Conservation (phyloP, 108 stramenopile genomes). For the Pseudonitzschia delicatissima region DNA sequence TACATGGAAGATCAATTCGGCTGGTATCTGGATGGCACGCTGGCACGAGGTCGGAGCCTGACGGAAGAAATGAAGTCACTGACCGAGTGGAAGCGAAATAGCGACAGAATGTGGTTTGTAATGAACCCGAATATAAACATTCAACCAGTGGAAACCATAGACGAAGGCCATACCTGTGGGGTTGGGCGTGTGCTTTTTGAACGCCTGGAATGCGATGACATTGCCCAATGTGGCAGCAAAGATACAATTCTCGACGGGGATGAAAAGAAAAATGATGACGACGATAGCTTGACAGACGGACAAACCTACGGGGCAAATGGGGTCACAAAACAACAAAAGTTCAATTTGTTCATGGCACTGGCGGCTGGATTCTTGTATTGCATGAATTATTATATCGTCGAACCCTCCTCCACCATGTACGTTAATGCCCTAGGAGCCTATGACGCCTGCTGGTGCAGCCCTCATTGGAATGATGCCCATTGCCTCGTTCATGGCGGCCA, state of each 20-base stretch:
- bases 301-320: background rate
- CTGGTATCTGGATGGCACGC: conserved; percentile 47
- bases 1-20: conserved; percentile 47
- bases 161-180: background rate
- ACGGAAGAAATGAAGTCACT: conserved; percentile 46
- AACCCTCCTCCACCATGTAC: conserved; percentile 81
- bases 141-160: background rate
- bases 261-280: background rate
- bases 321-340: conserved; percentile 3
- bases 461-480: conserved; percentile 90
- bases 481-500: conserved; percentile 69
- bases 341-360: conserved; percentile 58
- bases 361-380: conserved; percentile 82
- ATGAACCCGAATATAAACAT: background rate
- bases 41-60: conserved; percentile 48
- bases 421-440: conserved; percentile 70
- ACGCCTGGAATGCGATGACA: background rate
- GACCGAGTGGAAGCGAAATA: conserved; percentile 49
- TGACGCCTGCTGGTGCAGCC: conserved; percentile 60
- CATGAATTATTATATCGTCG: conserved; percentile 93
- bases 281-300: background rate
- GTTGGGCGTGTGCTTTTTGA: background rate
- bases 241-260: background rate
- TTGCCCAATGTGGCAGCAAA: background rate
- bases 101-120: background rate